Conservation (phyloP, 441 rosid species). For the Metrosideros polymorpha region DNA sequence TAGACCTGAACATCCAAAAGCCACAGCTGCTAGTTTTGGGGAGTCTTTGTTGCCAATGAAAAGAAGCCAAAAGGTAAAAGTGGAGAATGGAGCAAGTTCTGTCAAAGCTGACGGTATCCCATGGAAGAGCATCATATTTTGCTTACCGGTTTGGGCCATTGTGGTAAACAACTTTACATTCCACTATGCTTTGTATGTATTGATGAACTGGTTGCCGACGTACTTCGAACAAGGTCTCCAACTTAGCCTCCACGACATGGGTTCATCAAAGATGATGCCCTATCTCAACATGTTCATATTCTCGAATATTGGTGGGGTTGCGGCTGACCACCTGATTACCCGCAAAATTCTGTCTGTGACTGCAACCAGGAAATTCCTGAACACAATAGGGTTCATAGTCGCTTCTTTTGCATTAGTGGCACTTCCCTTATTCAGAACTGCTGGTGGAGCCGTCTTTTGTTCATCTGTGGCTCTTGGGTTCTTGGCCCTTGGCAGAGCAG, state of each 20-base stretch:
- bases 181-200: slow-evolving; percentile 82
- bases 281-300: slow-evolving; percentile 92
- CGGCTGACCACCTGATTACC: slow-evolving; percentile 82
- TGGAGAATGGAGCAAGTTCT: slow-evolving; percentile 42
- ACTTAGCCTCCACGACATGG: slow-evolving; percentile 90
- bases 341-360: slow-evolving; percentile 71
- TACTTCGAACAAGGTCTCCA: slow-evolving; percentile 88
- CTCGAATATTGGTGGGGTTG: slow-evolving; percentile 82
- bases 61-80: slow-evolving; percentile 41
- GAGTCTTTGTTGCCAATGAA: slow-evolving; percentile 60
- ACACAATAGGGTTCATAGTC: slow-evolving; percentile 65
- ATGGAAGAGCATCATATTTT: slow-evolving; percentile 66
- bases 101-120: slow-evolving; percentile 51
- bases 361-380: slow-evolving; percentile 65
- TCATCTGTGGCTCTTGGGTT: slow-evolving; percentile 85
- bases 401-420: slow-evolving; percentile 80
- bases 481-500: slow-evolving; percentile 87
- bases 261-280: slow-evolving; percentile 93
- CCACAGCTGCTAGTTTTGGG: slow-evolving; percentile 82
- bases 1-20: slow-evolving; percentile 82
- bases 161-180: slow-evolving; percentile 89
- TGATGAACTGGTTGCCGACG: slow-evolving; percentile 96
- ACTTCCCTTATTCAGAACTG: slow-evolving; percentile 68
- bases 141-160: slow-evolving; percentile 81
- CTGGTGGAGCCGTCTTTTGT: slow-evolving; percentile 64